phyloP scores from a whole-genome alignment of 2,329 filamentous ascomycete species.

The Aspergillus fumigatiaffinis region DNA sequence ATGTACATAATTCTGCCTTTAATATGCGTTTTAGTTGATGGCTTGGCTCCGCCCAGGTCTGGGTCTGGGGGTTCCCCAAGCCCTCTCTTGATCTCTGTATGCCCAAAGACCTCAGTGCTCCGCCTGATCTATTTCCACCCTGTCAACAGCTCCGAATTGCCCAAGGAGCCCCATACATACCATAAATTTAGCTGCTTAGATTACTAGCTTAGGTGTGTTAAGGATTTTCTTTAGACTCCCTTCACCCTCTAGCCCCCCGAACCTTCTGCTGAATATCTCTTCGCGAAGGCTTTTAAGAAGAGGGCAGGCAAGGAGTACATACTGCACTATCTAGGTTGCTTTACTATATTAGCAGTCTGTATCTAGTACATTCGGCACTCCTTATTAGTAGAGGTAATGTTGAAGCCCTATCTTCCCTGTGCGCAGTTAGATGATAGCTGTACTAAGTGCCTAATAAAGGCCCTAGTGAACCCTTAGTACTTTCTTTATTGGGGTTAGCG shows the following conservation, averaged over 20 bases:
- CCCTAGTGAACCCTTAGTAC: too few relatives aligned
- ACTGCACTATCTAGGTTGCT: slow-evolving; percentile 5
- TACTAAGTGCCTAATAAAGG: too few relatives aligned
- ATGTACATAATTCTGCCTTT: too few relatives aligned
- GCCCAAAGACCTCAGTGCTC: slow-evolving; percentile 3
- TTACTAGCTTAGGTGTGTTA: slow-evolving; percentile 4
- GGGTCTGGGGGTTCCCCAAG: too few relatives aligned
- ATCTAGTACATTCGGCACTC: slow-evolving; percentile 6
- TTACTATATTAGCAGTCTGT: slow-evolving; percentile 5
- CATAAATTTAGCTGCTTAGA: slow-evolving; percentile 10
- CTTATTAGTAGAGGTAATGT: neutral
- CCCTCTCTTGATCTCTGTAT: neutral
- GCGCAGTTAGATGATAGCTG: too few relatives aligned
- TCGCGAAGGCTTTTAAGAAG: slow-evolving; percentile 4
- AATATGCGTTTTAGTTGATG: too few relatives aligned
- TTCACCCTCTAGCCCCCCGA: slow-evolving; percentile 2
- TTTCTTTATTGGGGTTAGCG: too few relatives aligned
- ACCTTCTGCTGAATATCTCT: slow-evolving; percentile 2
- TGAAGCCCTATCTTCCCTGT: too few relatives aligned
- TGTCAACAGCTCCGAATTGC: slow-evolving; percentile 8
- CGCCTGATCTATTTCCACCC: slow-evolving; percentile 1
- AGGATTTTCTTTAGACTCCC: slow-evolving; percentile 5
- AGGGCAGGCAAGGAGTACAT: slow-evolving; percentile 4
- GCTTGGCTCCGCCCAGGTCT: too few relatives aligned
- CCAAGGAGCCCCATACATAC: slow-evolving; percentile 9